These are phyloP conservation scores for Aspergillus tanneri DNA, from an alignment of 2,329 filamentous ascomycete genomes.

Conservation along the genomic window DNA sequence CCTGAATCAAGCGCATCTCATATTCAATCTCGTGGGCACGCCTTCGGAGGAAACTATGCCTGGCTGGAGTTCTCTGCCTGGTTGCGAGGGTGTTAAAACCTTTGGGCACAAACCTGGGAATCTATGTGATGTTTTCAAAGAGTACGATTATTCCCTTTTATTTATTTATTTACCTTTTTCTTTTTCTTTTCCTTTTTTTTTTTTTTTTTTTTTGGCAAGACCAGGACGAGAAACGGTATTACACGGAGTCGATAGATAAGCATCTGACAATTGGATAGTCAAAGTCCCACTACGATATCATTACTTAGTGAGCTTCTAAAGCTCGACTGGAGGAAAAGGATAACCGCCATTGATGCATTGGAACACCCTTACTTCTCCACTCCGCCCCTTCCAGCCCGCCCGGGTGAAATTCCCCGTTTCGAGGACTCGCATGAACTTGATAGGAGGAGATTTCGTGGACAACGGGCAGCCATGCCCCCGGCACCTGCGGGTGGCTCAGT, in stretches of 20 bases:
- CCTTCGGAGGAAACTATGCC: conserved; percentile 92
- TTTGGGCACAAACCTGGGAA: conserved; percentile 64
- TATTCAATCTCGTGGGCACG: conserved; percentile 88
- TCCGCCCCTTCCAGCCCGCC: conserved; percentile 72
- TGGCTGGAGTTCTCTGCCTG: conserved; percentile 78
- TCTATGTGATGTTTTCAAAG: conserved; percentile 70
- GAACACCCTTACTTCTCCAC: conserved; percentile 89
- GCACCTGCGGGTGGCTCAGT: conserved; percentile 90
- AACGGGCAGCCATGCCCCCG: conserved; percentile 79
- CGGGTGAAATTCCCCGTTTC: conserved; percentile 84
- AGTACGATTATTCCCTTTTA: conserved; percentile 48
- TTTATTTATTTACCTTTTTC: too few relatives aligned
- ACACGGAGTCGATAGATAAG: neutral
- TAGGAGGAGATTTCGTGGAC: conserved; percentile 81
- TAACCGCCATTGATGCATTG: conserved; percentile 91
- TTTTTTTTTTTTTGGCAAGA: too few relatives aligned
- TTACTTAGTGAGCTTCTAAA: conserved; percentile 78
- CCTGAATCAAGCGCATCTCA: conserved; percentile 83
- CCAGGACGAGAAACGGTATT: neutral
- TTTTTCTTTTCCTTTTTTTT: too few relatives aligned
- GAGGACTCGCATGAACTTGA: conserved; percentile 98
- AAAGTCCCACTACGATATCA: conserved; percentile 70
- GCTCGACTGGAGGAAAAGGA: conserved; percentile 82
- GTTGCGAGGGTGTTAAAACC: conserved; percentile 69
- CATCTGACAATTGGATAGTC: conserved; percentile 43